phyloP scores from a whole-genome alignment of 2,329 filamentous ascomycete species.

The Venturia carpophila region DNA sequence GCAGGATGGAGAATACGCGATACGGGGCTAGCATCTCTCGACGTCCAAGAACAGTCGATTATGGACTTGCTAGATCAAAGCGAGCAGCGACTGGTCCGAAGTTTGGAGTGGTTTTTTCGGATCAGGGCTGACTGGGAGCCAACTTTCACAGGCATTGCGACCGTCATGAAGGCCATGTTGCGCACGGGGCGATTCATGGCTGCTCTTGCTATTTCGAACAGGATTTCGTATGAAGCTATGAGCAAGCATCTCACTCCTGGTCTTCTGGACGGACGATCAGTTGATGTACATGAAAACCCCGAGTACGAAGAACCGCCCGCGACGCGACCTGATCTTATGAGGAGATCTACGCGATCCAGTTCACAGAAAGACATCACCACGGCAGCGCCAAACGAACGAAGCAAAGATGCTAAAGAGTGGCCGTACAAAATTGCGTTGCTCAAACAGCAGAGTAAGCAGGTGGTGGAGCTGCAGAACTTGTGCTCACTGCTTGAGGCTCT shows the following conservation, averaged over 20 bases:
- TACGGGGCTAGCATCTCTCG: not conserved
- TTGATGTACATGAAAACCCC: slow-evolving; percentile 23
- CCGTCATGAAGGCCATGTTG: slow-evolving; percentile 76
- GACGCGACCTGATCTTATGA: slow-evolving; percentile 19
- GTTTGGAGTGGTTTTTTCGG: slow-evolving; percentile 76
- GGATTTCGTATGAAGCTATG: slow-evolving; percentile 41
- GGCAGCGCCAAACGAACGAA: slow-evolving; percentile 3
- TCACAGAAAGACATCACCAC: not conserved
- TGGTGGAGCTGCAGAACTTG: slow-evolving; percentile 38
- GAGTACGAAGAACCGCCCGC: slow-evolving; percentile 22
- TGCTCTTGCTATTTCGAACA: slow-evolving; percentile 46
- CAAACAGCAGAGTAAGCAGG: slow-evolving; percentile 25
- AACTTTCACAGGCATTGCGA: slow-evolving; percentile 59
- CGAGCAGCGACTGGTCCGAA: slow-evolving; percentile 67
- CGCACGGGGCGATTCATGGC: slow-evolving; percentile 46
- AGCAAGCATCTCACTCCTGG: slow-evolving; percentile 33
- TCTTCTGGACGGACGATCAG: slow-evolving; percentile 34
- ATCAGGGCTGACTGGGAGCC: slow-evolving; percentile 64
- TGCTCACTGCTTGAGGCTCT: slow-evolving; percentile 37
- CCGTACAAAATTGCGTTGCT: slow-evolving; percentile 22
- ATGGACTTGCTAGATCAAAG: slow-evolving; percentile 50
- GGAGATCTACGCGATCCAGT: slow-evolving; percentile 16
- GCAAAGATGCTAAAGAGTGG: slow-evolving; percentile 26
- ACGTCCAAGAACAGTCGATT: slow-evolving; percentile 27
- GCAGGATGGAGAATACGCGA: slow-evolving; percentile 51